phyloP scores from a whole-genome alignment of 176 grass and related monocot genomes.

The Oryza glumipatula region DNA sequence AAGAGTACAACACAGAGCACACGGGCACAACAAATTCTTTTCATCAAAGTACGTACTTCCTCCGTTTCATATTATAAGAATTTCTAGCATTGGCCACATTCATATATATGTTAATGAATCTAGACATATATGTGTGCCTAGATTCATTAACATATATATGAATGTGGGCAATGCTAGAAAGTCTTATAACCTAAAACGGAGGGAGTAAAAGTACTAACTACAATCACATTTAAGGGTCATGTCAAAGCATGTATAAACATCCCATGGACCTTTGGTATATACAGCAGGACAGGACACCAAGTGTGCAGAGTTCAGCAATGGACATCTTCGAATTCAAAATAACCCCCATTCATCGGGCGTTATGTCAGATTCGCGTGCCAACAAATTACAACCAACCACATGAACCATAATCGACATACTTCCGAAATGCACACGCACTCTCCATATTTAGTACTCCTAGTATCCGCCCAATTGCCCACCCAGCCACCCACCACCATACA shows the following conservation, averaged over 20 bases:
- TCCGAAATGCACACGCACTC: neutral
- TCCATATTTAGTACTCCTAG: neutral
- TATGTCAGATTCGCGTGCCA: neutral
- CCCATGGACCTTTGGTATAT: neutral
- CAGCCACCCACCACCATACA: neutral
- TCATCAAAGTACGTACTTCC: neutral
- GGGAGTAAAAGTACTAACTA: neutral
- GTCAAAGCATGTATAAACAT: neutral
- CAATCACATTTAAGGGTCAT: neutral
- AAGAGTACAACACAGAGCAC: neutral
- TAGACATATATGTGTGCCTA: too few relatives aligned
- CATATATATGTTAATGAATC: too few relatives aligned
- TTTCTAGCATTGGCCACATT: too few relatives aligned
- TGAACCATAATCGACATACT: neutral
- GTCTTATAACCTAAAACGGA: too few relatives aligned
- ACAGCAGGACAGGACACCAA: neutral
- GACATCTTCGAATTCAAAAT: neutral
- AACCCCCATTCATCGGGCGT: too few relatives aligned
- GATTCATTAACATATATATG: too few relatives aligned
- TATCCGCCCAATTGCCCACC: neutral
- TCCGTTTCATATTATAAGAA: too few relatives aligned
- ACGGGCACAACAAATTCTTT: neutral
- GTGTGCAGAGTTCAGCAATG: neutral
- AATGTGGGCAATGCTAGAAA: too few relatives aligned
- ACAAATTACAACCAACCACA: neutral